These are phyloP conservation scores for Talaromyces sp. DNA, from an alignment of 2,329 filamentous ascomycete genomes.

Conservation along the genomic window DNA sequence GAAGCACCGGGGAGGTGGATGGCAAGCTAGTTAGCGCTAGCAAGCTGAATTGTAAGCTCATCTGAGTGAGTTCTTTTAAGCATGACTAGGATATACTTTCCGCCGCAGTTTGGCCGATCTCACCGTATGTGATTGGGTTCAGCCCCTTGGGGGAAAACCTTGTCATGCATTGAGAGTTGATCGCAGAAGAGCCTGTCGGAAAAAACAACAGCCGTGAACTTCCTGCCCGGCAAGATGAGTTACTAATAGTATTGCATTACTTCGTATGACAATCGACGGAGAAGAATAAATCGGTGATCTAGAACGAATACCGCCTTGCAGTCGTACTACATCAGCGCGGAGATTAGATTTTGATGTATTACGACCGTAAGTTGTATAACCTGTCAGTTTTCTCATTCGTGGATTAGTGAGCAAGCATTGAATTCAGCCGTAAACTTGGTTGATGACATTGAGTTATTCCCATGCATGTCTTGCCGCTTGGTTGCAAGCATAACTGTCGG, in stretches of 20 bases:
- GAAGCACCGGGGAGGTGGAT: no score
- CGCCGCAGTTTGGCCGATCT: background rate
- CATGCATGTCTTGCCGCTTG: background rate
- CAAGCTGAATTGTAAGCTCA: background rate
- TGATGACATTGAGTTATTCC: background rate
- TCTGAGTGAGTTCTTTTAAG: background rate
- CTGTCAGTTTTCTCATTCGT: background rate
- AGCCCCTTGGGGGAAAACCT: background rate
- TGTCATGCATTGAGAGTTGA: background rate
- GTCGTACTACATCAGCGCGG: background rate
- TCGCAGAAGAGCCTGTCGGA: background rate
- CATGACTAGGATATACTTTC: background rate
- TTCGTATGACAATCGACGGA: background rate
- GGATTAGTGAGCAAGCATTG: background rate
- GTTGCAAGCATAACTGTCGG: background rate
- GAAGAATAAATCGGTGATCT: background rate
- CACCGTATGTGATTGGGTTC: background rate
- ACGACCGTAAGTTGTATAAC: background rate
- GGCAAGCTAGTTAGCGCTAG: background rate
- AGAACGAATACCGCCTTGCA: background rate
- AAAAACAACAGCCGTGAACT: background rate
- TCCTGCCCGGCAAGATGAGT: background rate
- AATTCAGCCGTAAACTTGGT: background rate
- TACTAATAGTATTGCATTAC: background rate
- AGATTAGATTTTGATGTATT: background rate